These are phyloP conservation scores for Crassisporium funariophilum DNA, from an alignment of 768 basidiomycete species.

Conservation along the genomic window DNA sequence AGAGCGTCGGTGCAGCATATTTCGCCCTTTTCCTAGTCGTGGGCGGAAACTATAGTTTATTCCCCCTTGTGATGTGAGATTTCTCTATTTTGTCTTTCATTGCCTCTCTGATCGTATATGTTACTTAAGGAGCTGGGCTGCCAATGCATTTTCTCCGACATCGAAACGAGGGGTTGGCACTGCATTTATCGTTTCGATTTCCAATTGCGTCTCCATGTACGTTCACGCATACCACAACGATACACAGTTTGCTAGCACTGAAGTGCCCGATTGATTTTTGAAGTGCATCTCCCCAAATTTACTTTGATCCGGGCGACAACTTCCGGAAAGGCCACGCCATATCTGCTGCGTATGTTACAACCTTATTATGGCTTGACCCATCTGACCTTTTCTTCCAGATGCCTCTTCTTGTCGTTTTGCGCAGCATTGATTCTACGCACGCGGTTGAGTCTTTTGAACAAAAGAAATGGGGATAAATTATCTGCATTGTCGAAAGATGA, in stretches of 20 bases:
- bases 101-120: background rate
- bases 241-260: background rate
- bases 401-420: slow-evolving; percentile 44
- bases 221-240: slow-evolving; percentile 10
- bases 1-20: slow-evolving; percentile 55
- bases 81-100: background rate
- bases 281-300: slow-evolving; percentile 59
- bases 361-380: background rate
- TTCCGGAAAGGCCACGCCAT: slow-evolving; percentile 59
- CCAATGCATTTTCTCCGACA: slow-evolving; percentile 59
- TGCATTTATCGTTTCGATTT: slow-evolving; percentile 61
- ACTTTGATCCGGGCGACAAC: slow-evolving; percentile 52
- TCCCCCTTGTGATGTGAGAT: slow-evolving; percentile 60
- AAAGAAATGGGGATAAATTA: slow-evolving; percentile 30
- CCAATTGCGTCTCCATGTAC: slow-evolving; percentile 59
- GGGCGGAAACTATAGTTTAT: slow-evolving; percentile 55
- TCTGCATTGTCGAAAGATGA: slow-evolving; percentile 33
- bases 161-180: slow-evolving; percentile 63
- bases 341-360: slow-evolving; percentile 46
- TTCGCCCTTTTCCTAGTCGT: slow-evolving; percentile 60
- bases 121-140: slow-evolving; percentile 55
- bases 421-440: slow-evolving; percentile 47
- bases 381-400: slow-evolving; percentile 29
- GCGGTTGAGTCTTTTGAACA: slow-evolving; percentile 45
- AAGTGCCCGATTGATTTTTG: background rate